A percentile compares a stretch with the other conserved stretches of the same genome.
These are phyloP conservation scores for Mortierella sp. DNA, from an alignment of 371 early-diverging fungal genomes.

Conservation along the genomic window DNA sequence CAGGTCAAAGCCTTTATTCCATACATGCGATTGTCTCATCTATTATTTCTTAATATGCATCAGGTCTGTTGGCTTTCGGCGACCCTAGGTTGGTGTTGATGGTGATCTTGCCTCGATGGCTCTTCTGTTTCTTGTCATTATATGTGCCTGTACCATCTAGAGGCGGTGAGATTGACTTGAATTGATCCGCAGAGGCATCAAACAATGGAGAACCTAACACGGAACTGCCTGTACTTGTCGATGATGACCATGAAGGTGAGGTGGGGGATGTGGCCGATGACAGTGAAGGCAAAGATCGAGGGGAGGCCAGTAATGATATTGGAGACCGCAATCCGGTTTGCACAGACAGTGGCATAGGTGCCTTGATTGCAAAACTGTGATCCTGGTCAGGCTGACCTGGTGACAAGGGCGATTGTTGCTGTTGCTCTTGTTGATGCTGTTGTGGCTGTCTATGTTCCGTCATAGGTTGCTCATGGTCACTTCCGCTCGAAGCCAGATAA, in stretches of 20 bases:
- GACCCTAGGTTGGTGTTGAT: conserved; percentile 29
- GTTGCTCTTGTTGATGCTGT: conserved; percentile 3
- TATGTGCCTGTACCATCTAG: conserved; percentile 9
- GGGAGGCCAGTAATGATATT: not conserved
- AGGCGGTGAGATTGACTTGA: conserved; percentile 35
- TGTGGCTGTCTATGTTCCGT: not conserved
- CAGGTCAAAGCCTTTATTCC: too few species aligned
- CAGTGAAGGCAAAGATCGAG: conserved; percentile 2
- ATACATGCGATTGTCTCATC: not conserved
- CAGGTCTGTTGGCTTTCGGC: not conserved
- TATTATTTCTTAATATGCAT: not conserved
- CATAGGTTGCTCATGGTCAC: conserved; percentile 32
- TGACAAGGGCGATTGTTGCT: conserved; percentile 5
- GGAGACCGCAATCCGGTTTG: conserved; percentile 29
- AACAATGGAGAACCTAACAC: conserved; percentile 16
- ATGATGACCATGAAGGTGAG: conserved; percentile 28
- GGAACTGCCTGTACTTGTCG: conserved; percentile 19
- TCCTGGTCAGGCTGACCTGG: not conserved
- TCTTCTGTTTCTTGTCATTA: conserved; percentile 5
- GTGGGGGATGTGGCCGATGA: conserved; percentile 18
- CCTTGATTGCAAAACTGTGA: not conserved
- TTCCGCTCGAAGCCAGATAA: conserved; percentile 34
- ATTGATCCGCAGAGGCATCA: conserved; percentile 9
- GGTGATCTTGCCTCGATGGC: conserved; percentile 29
- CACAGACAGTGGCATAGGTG: conserved; percentile 15